Evolutionary conservation across 129 eudicot species (phyloP).

Genomic region (Smallanthus sonchifolius): DNA sequence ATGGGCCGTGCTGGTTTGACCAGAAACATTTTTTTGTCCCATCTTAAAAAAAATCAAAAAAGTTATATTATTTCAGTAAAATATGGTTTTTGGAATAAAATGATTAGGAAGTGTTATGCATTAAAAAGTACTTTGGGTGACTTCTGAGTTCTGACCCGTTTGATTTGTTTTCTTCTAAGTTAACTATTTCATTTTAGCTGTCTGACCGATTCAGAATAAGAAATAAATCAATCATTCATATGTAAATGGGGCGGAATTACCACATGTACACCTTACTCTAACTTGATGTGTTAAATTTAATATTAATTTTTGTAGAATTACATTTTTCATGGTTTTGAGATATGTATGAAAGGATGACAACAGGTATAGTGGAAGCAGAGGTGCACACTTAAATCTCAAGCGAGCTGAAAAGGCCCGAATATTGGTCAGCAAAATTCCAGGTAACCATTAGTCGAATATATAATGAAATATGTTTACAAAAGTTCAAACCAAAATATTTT

Average conservation of each 20-base stretch:
- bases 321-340: constrained; percentile 8
- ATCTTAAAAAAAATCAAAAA: neutral
- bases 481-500: neutral
- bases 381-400: constrained; percentile 96
- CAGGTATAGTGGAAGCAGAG: constrained; percentile 90
- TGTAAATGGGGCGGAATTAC: neutral
- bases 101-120: neutral
- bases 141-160: neutral
- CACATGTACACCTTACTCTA: neutral
- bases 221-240: neutral
- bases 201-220: neutral
- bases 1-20: neutral
- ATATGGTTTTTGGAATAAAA: neutral
- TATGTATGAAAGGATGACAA: constrained; percentile 73
- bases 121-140: neutral
- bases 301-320: neutral
- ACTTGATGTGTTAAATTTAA: neutral
- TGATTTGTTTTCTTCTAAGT: neutral
- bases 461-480: neutral
- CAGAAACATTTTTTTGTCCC: neutral
- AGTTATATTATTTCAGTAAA: neutral
- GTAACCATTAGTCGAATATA: constrained; percentile 26
- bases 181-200: neutral
- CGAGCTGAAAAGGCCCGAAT: constrained; percentile 93
- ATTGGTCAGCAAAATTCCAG: constrained; percentile 89